Evolutionary conservation across 1,284 basidiomycete species (phyloP).

Genomic region (Irpex sp.): DNA sequence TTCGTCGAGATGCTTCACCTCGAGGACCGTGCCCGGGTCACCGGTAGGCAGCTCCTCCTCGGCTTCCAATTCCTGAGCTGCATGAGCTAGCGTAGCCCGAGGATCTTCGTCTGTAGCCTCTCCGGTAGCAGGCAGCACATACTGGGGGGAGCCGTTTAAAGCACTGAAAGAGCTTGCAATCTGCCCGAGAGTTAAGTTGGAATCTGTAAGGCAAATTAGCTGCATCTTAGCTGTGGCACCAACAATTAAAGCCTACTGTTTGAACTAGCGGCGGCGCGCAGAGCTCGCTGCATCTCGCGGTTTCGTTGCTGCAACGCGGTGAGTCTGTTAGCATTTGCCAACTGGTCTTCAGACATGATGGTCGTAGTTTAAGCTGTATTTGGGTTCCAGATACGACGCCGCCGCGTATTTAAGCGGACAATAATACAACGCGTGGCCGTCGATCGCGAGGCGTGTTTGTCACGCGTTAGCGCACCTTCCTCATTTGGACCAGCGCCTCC

Average conservation of each 20-base stretch:
- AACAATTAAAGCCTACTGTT: too few relatives aligned
- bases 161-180: neutral
- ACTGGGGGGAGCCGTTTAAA: neutral
- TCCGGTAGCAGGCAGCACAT: neutral
- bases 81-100: neutral
- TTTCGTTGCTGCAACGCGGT: too few relatives aligned
- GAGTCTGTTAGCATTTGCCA: too few relatives aligned
- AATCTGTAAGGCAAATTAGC: too few relatives aligned
- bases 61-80: neutral
- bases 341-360: too few relatives aligned
- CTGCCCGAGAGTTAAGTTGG: neutral
- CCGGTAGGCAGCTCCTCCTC: constrained; percentile 23
- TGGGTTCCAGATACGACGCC: too few relatives aligned
- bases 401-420: too few relatives aligned
- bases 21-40: constrained; percentile 23
- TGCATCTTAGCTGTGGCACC: too few relatives aligned
- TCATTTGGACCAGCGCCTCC: neutral
- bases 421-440: neutral
- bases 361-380: too few relatives aligned
- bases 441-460: neutral
- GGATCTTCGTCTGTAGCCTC: constrained; percentile 9
- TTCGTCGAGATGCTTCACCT: constrained; percentile 26
- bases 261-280: too few relatives aligned
- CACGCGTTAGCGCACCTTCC: neutral
- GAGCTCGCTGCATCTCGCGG: too few relatives aligned